These are phyloP conservation scores for Neurospora tetraspora DNA, from an alignment of 495 filamentous ascomycete genomes.

Conservation along the genomic window DNA sequence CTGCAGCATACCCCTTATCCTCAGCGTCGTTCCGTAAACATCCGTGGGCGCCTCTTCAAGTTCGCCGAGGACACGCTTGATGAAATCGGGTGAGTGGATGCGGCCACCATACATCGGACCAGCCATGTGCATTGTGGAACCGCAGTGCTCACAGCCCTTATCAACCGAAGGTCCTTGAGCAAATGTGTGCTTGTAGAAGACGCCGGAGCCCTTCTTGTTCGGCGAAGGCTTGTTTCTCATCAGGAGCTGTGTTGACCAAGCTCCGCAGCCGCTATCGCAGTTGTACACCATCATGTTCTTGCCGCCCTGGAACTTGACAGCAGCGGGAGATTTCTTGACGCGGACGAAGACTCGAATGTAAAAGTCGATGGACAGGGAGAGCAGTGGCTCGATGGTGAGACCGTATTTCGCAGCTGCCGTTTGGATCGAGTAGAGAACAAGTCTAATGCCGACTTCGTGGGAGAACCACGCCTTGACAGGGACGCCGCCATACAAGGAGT, in stretches of 20 bases:
- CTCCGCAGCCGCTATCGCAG: slow-evolving; percentile 81
- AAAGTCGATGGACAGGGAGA: slow-evolving; percentile 91
- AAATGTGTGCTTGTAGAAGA: slow-evolving; percentile 64
- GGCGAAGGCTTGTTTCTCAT: slow-evolving; percentile 50
- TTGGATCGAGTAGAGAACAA: slow-evolving; percentile 74
- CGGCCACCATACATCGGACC: slow-evolving; percentile 94
- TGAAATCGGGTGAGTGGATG: slow-evolving; percentile 72
- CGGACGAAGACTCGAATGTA: slow-evolving; percentile 89
- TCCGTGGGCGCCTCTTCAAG: slow-evolving; percentile 50
- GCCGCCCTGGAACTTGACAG: slow-evolving; percentile 80
- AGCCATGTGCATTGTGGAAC: slow-evolving; percentile 71
- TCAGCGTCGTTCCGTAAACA: slow-evolving; percentile 64
- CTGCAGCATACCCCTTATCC: slow-evolving; percentile 85
- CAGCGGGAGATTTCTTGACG: slow-evolving; percentile 61
- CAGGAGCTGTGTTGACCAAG: slow-evolving; percentile 71
- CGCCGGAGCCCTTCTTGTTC: slow-evolving; percentile 57
- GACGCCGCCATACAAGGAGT: slow-evolving; percentile 78
- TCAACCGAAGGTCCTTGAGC: slow-evolving; percentile 55
- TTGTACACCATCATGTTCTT: slow-evolving; percentile 91
- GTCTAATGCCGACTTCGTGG: slow-evolving; percentile 81
- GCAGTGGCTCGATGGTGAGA: slow-evolving; percentile 78
- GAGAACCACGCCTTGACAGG: slow-evolving; percentile 73
- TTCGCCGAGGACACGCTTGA: slow-evolving; percentile 61
- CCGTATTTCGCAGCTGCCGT: slow-evolving; percentile 75
- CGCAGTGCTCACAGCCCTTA: slow-evolving; percentile 68